A percentile compares a stretch with the other conserved stretches of the same genome.
Evolutionary conservation across 208 protist genomes (phyloP).

Genomic region (Porcisia deanei): DNA sequence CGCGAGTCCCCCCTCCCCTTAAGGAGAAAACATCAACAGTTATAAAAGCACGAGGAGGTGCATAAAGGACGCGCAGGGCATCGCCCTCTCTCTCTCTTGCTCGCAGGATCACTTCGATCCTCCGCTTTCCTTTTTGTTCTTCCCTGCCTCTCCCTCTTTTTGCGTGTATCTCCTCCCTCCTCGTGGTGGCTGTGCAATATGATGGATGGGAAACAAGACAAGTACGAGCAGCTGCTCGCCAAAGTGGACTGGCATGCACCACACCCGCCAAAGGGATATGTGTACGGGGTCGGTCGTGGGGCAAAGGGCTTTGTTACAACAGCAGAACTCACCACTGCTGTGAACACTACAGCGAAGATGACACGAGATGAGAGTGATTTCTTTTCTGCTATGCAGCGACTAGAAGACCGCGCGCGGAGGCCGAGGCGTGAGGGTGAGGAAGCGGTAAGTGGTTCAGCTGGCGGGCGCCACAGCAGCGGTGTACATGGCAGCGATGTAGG

Average conservation of each 20-base stretch:
- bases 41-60: background rate
- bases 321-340: conserved; percentile 60
- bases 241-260: conserved; percentile 79
- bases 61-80: background rate
- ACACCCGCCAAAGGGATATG: conserved; percentile 72
- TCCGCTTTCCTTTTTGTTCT: background rate
- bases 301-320: conserved; percentile 77
- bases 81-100: background rate
- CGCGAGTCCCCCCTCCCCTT: no score
- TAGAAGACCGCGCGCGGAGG: conserved; percentile 42
- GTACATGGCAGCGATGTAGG: background rate
- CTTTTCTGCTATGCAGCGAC: conserved; percentile 47
- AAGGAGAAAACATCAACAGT: no score
- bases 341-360: conserved; percentile 26
- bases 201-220: conserved; percentile 39
- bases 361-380: conserved; percentile 52
- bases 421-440: conserved; percentile 12
- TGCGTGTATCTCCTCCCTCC: background rate
- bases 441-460: background rate
- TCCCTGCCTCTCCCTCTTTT: background rate
- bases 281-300: conserved; percentile 77
- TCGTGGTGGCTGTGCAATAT: background rate
- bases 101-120: background rate
- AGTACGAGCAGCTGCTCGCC: conserved; percentile 75
- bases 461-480: background rate